phyloP scores from a whole-genome alignment of 768 basidiomycete genomes.

The Mycena epipterygia region DNA sequence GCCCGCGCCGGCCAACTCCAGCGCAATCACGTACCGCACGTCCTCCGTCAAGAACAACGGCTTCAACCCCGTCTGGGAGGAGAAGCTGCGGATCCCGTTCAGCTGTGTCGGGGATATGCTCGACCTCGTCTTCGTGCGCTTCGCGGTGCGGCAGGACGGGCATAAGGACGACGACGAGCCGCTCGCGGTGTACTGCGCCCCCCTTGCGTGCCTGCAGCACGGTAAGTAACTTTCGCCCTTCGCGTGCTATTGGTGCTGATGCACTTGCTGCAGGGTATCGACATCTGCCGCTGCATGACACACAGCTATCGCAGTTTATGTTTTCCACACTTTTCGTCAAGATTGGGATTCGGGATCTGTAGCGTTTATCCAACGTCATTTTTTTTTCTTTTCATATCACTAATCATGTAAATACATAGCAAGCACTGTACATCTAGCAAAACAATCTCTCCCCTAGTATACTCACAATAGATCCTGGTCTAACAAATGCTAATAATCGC shows the following conservation, averaged over 20 bases:
- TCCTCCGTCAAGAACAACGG: slow-evolving; percentile 85
- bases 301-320: slow-evolving; percentile 87
- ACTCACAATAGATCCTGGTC: too few relatives aligned
- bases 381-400: too few relatives aligned
- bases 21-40: slow-evolving; percentile 70
- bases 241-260: background rate
- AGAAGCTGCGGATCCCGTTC: slow-evolving; percentile 78
- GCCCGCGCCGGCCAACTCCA: slow-evolving; percentile 47
- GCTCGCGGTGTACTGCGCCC: slow-evolving; percentile 81
- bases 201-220: slow-evolving; percentile 77
- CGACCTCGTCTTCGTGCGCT: slow-evolving; percentile 87
- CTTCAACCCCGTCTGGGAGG: slow-evolving; percentile 93
- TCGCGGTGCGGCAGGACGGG: slow-evolving; percentile 79
- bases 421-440: too few relatives aligned
- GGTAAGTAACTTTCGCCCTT: slow-evolving; percentile 59
- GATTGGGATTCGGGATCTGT: slow-evolving; percentile 60
- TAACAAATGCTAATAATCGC: too few relatives aligned
- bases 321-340: slow-evolving; percentile 95
- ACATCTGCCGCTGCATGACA: slow-evolving; percentile 91
- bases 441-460: too few relatives aligned
- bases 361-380: too few relatives aligned
- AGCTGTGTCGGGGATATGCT: slow-evolving; percentile 79
- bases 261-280: slow-evolving; percentile 75
- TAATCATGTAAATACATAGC: too few relatives aligned
- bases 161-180: slow-evolving; percentile 68